Percentiles rank a stretch among this genome's conserved stretches.
Evolutionary conservation across 345 rosid species (phyloP).

Genomic region (Pugionium dolabratum): DNA sequence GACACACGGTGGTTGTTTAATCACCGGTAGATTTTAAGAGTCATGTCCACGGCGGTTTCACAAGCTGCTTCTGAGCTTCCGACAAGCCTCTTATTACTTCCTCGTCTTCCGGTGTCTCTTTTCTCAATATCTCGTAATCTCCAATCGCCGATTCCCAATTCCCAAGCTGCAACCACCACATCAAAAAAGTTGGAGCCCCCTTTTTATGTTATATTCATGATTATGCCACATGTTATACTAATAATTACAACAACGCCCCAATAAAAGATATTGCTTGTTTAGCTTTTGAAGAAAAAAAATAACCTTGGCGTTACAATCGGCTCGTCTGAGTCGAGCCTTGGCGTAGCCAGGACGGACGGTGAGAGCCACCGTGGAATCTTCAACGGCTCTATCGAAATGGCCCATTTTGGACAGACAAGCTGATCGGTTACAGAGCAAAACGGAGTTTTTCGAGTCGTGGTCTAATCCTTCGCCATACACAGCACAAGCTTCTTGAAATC

Average conservation of each 20-base stretch:
- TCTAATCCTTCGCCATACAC: conserved; percentile 76
- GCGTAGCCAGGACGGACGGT: conserved; percentile 58
- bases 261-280: background rate
- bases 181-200: background rate
- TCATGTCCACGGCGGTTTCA: conserved; percentile 42
- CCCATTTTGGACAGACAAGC: conserved; percentile 73
- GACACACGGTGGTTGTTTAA: background rate
- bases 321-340: conserved; percentile 88
- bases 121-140: conserved; percentile 67
- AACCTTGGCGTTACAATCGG: conserved; percentile 79
- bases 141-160: conserved; percentile 68
- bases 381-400: conserved; percentile 62
- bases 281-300: background rate
- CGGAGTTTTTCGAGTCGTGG: conserved; percentile 70
- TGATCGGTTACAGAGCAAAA: conserved; percentile 79
- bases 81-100: conserved; percentile 53
- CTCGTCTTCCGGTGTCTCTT: conserved; percentile 66
- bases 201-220: background rate
- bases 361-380: conserved; percentile 75
- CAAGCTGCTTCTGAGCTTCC: conserved; percentile 52
- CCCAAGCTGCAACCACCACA: conserved; percentile 47
- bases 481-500: conserved; percentile 55
- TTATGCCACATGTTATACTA: background rate
- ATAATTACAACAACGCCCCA: background rate
- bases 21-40: conserved; percentile 17